phyloP scores from a whole-genome alignment of 768 basidiomycete genomes.

The Rhodotorula diobovata region DNA sequence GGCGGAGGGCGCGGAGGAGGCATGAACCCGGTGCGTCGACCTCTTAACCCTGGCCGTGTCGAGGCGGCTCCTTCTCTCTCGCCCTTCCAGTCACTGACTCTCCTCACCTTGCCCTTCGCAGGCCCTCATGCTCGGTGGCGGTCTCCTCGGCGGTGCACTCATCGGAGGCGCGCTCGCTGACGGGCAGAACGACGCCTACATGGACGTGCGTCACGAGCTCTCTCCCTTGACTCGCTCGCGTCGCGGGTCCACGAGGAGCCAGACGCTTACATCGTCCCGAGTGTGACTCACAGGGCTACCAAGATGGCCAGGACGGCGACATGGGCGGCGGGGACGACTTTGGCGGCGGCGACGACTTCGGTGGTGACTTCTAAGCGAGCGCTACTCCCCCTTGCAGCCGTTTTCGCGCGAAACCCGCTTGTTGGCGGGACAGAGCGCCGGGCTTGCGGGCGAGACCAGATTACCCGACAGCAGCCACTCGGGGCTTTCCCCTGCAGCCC shows the following conservation, averaged over 20 bases:
- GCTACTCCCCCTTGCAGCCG: too few relatives aligned
- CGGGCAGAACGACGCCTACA: slow-evolving; percentile 15
- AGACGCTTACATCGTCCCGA: too few relatives aligned
- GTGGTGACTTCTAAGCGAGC: not conserved
- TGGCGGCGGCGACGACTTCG: not conserved
- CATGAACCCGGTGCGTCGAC: slow-evolving; percentile 28
- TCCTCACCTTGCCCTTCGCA: not conserved
- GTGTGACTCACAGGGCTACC: slow-evolving; percentile 16
- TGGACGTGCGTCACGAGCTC: not conserved
- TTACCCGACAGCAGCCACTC: too few relatives aligned
- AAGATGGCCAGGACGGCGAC: slow-evolving; percentile 19
- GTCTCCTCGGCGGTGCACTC: slow-evolving; percentile 10
- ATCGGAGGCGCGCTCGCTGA: slow-evolving; percentile 12
- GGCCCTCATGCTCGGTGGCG: slow-evolving; percentile 31
- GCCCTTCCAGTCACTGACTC: not conserved
- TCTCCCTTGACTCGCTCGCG: not conserved
- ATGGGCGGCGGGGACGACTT: not conserved
- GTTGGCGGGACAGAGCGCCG: too few relatives aligned
- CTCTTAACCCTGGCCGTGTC: too few relatives aligned
- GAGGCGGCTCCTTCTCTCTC: not conserved
- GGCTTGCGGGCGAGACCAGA: too few relatives aligned
- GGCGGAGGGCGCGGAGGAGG: slow-evolving; percentile 15
- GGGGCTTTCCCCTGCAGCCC: too few relatives aligned
- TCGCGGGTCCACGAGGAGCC: too few relatives aligned
- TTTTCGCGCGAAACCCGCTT: too few relatives aligned